Conservation (phyloP, 495 filamentous ascomycete genomes). For the Trichoderma orchidacearum region DNA sequence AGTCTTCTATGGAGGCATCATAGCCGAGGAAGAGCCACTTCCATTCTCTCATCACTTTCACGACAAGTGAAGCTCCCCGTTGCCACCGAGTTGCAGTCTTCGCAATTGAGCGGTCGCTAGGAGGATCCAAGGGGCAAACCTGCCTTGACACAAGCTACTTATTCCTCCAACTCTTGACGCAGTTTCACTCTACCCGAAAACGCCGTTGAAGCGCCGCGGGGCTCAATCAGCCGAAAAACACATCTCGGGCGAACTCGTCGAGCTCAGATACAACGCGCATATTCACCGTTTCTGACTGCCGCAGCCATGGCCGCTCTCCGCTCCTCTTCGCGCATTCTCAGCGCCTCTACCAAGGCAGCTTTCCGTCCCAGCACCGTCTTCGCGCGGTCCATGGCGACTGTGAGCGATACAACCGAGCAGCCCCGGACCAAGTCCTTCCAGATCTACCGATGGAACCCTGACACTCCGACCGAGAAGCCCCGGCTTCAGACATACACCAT, state of each 20-base stretch:
- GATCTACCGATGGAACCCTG: conserved; percentile 98
- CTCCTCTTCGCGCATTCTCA: conserved; percentile 49
- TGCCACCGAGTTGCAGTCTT: not conserved
- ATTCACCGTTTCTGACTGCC: not conserved
- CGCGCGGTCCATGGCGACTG: conserved; percentile 27
- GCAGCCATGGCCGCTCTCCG: conserved; percentile 66
- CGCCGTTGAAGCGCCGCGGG: too few species aligned
- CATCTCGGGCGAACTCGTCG: not conserved
- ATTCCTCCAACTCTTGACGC: not conserved
- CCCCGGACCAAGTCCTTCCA: conserved; percentile 86
- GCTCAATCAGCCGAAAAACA: not conserved
- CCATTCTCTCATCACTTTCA: not conserved
- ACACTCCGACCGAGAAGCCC: conserved; percentile 79
- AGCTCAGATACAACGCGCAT: not conserved
- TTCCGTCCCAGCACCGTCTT: conserved; percentile 24
- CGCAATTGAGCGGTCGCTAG: not conserved
- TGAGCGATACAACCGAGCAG: conserved; percentile 35
- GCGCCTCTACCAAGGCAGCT: conserved; percentile 35
- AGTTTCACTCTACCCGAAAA: too few species aligned
- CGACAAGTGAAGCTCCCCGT: not conserved
- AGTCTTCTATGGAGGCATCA: not conserved
- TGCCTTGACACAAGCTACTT: not conserved
- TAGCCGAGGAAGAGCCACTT: conserved; percentile 1
- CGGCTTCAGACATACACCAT: conserved; percentile 88
- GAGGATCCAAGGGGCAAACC: not conserved